Evolutionary conservation across 345 rosid species (phyloP), one percentile per base, ranked within the genome.

Genomic region (Salix caprea): DNA sequence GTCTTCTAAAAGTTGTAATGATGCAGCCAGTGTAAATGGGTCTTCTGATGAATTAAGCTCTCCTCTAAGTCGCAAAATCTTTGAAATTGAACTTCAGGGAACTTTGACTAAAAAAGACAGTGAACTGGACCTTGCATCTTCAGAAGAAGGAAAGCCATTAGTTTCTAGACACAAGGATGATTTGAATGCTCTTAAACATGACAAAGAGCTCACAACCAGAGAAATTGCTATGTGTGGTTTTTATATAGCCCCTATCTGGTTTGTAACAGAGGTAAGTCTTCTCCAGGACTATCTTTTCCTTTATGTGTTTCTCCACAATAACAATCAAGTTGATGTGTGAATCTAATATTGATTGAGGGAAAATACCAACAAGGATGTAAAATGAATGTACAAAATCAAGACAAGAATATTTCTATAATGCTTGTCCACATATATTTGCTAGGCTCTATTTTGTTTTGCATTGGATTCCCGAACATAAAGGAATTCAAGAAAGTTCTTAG

Each of bases 181-280:
- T 71, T 42, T 71, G 10, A 87, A 83, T 73, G 74, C 75, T 11
- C 65, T 71, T 80, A 91, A 84, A 79, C 89, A 82, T 52, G 85
- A 81, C 54, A 92, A 85, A 81, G 88, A 77, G 83, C 85, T 88
- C 75, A 85, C 94, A 2, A 76, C 89, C 1, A 87, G 85, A 80
- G 93, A 96, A 86, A 87, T 94, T 79, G 98, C 95, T 16, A 80
- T 76, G 42, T 87, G 84, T 46, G 97, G 98, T 23, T 91, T 92
- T 87, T 96, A 94, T 83, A 84, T 96, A 69, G 98, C 99, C n/a
- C 99, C 99, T 7, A 86, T 96, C 76, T 96, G 99, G 99, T 96
- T 96, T 85, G 80, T 96, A 46, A 96, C 99, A 37, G 99, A 96
- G 97, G 99, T 96, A 80, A 76, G 77, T 36, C 46, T 78, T 71